Evolutionary conservation across 345 rosid species (phyloP), one percentile per base, ranked within the genome.

Genomic region (Psidium friedrichsthalianum): DNA sequence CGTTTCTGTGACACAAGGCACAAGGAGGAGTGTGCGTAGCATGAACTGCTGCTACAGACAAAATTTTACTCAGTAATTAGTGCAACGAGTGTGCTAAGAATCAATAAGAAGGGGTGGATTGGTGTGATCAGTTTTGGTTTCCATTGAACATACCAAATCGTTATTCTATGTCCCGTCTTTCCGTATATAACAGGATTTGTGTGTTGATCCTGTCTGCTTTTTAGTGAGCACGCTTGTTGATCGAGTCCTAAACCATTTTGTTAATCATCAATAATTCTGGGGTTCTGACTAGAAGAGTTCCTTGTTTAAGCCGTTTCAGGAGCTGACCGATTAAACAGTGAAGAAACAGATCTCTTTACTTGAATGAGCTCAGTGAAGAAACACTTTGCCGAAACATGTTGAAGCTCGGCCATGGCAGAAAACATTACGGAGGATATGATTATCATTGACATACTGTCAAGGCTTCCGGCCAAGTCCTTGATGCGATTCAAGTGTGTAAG

Each of bases 381-480:
- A 64, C 22, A 29, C 44, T 29, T 64, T 32, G 76, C 76, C 0
- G 6, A 64, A 64, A 64, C 76, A 64, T 29, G 32, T 29, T 1
- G 0, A 64, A 64, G 76, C 76, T 64, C 22, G 0, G 22, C 76
- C 44, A 16, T 64, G 76, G 76, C 76, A 32, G 76, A 0, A 64
- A 16, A 64, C 21, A 16, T 82, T n/a, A 8, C 1, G 3, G 85
- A 86, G 36, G 88, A 87, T 51, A 5, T 40, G 42, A 40, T 87
- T 6, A 9, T 87, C 32, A 22, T 57, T 6, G 69, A 87, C 9
- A 84, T 87, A 13, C 88, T 84, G 36, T 83, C 82, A 5, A 49
- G 86, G 84, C 86, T 87, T 16, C 85, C 88, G 6, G 84, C 58
- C 84, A 87, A 84, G 57, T n/a, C 86, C 57, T 49, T 87, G 25